phyloP scores from a whole-genome alignment of 331 rosid genomes.

The Cucumis variabilis region DNA sequence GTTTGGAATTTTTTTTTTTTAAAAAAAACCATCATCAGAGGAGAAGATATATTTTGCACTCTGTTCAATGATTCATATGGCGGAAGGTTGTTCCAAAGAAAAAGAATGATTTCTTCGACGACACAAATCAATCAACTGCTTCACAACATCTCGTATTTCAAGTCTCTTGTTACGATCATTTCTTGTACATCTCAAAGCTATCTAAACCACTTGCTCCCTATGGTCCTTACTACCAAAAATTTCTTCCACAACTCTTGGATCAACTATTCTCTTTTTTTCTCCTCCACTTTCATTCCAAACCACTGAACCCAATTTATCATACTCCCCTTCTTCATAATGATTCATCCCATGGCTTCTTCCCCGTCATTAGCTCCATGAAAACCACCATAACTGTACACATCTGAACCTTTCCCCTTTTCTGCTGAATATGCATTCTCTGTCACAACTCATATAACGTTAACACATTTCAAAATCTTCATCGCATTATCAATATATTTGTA shows the following conservation, averaged over 20 bases:
- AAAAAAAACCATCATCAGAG: too few relatives aligned
- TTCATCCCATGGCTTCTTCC: conserved; percentile 68
- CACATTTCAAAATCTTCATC: neutral
- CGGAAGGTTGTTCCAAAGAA: too few relatives aligned
- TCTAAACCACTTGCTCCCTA: conserved; percentile 54
- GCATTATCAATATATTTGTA: neutral
- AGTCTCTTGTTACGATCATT: conserved; percentile 66
- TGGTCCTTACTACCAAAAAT: conserved; percentile 37
- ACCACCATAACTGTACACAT: conserved; percentile 85
- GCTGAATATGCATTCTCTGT: conserved; percentile 75
- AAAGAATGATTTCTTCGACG: too few relatives aligned
- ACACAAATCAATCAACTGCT: conserved; percentile 42
- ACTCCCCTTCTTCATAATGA: conserved; percentile 49
- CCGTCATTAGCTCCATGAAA: conserved; percentile 75
- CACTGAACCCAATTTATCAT: conserved; percentile 65
- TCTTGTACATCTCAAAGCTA: conserved; percentile 77
- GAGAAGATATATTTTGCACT: too few relatives aligned
- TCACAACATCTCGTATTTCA: conserved; percentile 60
- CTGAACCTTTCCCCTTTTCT: conserved; percentile 58
- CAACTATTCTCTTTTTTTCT: conserved; percentile 59
- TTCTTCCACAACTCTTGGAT: conserved; percentile 57
- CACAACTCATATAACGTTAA: neutral
- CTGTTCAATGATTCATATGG: too few relatives aligned
- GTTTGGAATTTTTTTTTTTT: too few relatives aligned
- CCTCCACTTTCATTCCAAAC: conserved; percentile 41